Conservation (phyloP, 495 filamentous ascomycete genomes). For the Penicillium maclennaniae region DNA sequence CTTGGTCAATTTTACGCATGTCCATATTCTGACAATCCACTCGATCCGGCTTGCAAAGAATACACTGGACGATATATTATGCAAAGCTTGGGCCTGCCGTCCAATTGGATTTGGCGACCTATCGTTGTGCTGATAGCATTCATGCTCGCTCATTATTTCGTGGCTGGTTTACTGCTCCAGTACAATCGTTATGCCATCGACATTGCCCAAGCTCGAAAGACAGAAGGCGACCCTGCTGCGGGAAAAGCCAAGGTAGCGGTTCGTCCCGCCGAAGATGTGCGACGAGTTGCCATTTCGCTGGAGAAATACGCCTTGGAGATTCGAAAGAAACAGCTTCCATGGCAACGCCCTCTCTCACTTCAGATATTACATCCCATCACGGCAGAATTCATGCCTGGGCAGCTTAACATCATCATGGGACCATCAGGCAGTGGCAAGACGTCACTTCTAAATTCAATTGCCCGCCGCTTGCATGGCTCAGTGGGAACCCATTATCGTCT, state of each 20-base stretch:
- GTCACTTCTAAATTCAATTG: constrained; percentile 65
- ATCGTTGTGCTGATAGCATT: constrained; percentile 58
- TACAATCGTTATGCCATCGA: constrained; percentile 58
- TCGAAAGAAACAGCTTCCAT: constrained; percentile 50
- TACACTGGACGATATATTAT: constrained; percentile 67
- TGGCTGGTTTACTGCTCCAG: constrained; percentile 53
- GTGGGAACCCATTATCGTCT: constrained; percentile 50
- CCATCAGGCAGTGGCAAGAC: constrained; percentile 74
- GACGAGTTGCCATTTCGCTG: constrained; percentile 56
- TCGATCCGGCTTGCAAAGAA: constrained; percentile 57
- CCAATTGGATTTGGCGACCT: constrained; percentile 59
- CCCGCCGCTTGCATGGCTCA: constrained; percentile 56
- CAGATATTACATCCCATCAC: constrained; percentile 62
- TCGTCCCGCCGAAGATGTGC: constrained; percentile 47
- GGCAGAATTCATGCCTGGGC: constrained; percentile 56
- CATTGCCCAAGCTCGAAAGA: constrained; percentile 52
- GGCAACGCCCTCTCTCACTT: constrained; percentile 43
- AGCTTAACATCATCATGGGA: constrained; percentile 73
- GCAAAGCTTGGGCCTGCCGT: constrained; percentile 58
- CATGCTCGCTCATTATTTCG: constrained; percentile 51
- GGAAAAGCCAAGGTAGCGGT: constrained; percentile 59
- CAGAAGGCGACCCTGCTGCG: constrained; percentile 52
- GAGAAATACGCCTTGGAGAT: constrained; percentile 58
- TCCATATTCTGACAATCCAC: constrained; percentile 51
- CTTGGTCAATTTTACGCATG: constrained; percentile 61